Evolutionary conservation across 441 rosid species (phyloP).

Genomic region (Isatis lusitanica): DNA sequence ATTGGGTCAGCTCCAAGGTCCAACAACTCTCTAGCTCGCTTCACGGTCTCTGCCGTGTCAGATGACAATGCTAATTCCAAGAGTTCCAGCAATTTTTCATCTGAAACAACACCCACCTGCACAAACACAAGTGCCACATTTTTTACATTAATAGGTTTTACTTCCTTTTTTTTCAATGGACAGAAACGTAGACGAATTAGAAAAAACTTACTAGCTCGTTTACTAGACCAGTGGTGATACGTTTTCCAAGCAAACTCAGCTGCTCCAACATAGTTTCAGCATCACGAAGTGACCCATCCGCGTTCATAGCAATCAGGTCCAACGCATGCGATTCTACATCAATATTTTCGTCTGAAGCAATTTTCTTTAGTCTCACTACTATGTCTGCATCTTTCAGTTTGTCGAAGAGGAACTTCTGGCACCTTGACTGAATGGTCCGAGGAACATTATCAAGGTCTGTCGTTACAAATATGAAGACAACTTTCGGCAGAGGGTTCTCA

Average conservation of each 20-base stretch:
- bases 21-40: conserved; percentile 90
- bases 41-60: conserved; percentile 90
- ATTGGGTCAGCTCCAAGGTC: conserved; percentile 95
- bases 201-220: conserved; percentile 87
- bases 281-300: conserved; percentile 97
- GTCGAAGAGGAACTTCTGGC: conserved; percentile 91
- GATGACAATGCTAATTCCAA: conserved; percentile 95
- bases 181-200: not conserved
- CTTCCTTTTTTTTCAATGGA: not conserved
- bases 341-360: conserved; percentile 74
- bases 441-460: conserved; percentile 95
- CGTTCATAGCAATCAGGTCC: conserved; percentile 86
- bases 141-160: not conserved
- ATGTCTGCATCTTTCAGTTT: conserved; percentile 91
- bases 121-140: conserved; percentile 19
- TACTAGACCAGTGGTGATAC: conserved; percentile 77
- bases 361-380: conserved; percentile 62
- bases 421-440: conserved; percentile 89
- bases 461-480: conserved; percentile 83
- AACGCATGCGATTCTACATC: conserved; percentile 86
- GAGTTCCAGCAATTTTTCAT: conserved; percentile 88
- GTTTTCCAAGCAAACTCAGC: conserved; percentile 88
- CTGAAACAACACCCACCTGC: conserved; percentile 95
- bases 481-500: conserved; percentile 75
- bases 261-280: conserved; percentile 99